phyloP scores from a whole-genome alignment of 768 basidiomycete species.

The Termitomyces sp. region DNA sequence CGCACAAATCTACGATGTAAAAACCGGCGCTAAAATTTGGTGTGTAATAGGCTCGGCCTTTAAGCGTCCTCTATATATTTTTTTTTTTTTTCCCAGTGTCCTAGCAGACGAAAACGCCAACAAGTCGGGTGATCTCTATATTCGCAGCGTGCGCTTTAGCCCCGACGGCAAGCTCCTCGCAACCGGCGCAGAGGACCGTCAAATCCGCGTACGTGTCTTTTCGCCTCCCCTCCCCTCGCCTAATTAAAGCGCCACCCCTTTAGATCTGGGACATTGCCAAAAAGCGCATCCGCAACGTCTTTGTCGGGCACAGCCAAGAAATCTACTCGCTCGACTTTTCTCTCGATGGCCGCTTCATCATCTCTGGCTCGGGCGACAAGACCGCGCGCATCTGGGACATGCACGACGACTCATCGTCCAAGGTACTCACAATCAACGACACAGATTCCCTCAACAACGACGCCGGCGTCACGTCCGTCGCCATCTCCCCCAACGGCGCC shows the following conservation, averaged over 20 bases:
- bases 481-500: conserved; percentile 70
- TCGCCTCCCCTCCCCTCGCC: conserved; percentile 19
- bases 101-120: conserved; percentile 27
- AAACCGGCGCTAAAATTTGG: conserved; percentile 84
- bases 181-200: conserved; percentile 93
- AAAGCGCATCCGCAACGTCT: conserved; percentile 71
- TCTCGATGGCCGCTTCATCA: conserved; percentile 75
- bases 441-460: conserved; percentile 43
- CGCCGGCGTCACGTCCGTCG: conserved; percentile 75
- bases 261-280: conserved; percentile 92
- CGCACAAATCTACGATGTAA: conserved; percentile 92
- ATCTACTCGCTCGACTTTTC: conserved; percentile 95
- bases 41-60: conserved; percentile 31
- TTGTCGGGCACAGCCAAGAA: conserved; percentile 88
- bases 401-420: conserved; percentile 30
- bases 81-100: too few relatives aligned
- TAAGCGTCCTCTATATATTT: too few relatives aligned
- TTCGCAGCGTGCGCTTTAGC: conserved; percentile 79
- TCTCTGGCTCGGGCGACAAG: conserved; percentile 81
- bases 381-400: conserved; percentile 47
- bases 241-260: not conserved
- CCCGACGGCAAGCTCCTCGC: conserved; percentile 91
- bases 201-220: conserved; percentile 66
- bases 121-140: conserved; percentile 51
- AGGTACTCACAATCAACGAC: conserved; percentile 46